Evolutionary conservation across 2,329 filamentous ascomycete genomes (phyloP), one percentile per base, ranked within the genome.

Genomic region (Didymella arachidicola): DNA sequence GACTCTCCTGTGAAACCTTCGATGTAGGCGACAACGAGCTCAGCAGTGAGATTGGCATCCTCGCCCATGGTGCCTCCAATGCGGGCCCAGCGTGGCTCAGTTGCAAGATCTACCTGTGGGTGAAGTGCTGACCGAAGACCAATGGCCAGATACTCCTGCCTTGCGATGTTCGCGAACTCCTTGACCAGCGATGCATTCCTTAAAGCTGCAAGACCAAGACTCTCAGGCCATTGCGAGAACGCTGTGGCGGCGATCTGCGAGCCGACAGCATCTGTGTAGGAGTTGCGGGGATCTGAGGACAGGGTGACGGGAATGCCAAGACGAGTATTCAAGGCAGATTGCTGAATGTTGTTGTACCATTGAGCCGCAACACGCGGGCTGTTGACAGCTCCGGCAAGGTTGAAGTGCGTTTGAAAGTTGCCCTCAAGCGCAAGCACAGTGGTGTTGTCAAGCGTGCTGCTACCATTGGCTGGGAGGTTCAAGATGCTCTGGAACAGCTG

Each of bases 161-260:
- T 76, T 0, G 79, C 82, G 19, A 83, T 75, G 32, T 84, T 79
- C 7, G 79, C 82, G 50, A 85, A 85, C 16, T 70, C 73, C 46
- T 78, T 67, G 1, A 82, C 80, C 0, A 83, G 66, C 0, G 77
- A 72, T 0, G 79, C 69, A 16, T 80, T 78, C 2, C 82, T 74
- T 0, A 84, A 63, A 0, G 83, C 83, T 7, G 81, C 83, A 8
- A 85, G 69, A 0, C 83, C 83, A 7, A 84, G 65, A 0, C 78
- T 79, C 56, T 84, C 81, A 0, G 83, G 83, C 82, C 83, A 85
- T 53, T 82, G 78, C 0, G 80, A 82, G 60, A 85, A 80, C 0
- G 70, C 72, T 0, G 77, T 79, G 0, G 81, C 79, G 0, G 69
- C 66, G 60, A 81, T 80, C 0, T 77, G 79, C 3, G 78, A 81